These are phyloP conservation scores for Corymbia citriodora DNA, from an alignment of 441 rosid genomes.

Conservation along the genomic window DNA sequence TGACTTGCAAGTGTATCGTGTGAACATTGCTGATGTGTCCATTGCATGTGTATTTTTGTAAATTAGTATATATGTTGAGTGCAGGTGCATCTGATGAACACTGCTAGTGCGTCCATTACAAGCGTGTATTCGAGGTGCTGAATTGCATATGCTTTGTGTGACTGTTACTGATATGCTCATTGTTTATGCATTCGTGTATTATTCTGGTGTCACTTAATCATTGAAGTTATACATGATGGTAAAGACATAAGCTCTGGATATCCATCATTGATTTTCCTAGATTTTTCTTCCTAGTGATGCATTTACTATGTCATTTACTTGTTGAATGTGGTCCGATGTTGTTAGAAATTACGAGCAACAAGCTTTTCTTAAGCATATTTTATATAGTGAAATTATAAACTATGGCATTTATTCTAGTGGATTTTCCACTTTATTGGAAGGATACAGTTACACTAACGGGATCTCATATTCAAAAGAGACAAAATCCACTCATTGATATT, in stretches of 20 bases:
- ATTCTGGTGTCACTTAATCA: neutral
- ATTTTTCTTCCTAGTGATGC: neutral
- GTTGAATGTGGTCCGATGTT: neutral
- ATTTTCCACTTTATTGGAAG: neutral
- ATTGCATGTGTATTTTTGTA: neutral
- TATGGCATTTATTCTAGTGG: neutral
- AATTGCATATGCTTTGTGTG: neutral
- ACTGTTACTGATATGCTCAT: neutral
- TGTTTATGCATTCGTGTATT: neutral
- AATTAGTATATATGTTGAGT: neutral
- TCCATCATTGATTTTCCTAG: neutral
- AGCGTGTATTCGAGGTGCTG: neutral
- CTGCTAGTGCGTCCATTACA: neutral
- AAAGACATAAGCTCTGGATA: neutral
- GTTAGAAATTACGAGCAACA: neutral
- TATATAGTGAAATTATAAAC: neutral
- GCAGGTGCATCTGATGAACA: neutral
- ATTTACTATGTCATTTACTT: neutral
- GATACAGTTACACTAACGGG: rapidly evolving
- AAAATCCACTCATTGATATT: neutral
- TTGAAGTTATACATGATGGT: neutral
- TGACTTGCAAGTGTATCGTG: neutral
- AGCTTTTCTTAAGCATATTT: neutral
- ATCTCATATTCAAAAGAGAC: neutral
- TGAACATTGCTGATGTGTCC: neutral